A percentile compares a stretch with the other conserved stretches of the same genome.
Evolutionary conservation across 1,139 yeast species (phyloP).

Genomic region (Debaryomyces psychrophilus): DNA sequence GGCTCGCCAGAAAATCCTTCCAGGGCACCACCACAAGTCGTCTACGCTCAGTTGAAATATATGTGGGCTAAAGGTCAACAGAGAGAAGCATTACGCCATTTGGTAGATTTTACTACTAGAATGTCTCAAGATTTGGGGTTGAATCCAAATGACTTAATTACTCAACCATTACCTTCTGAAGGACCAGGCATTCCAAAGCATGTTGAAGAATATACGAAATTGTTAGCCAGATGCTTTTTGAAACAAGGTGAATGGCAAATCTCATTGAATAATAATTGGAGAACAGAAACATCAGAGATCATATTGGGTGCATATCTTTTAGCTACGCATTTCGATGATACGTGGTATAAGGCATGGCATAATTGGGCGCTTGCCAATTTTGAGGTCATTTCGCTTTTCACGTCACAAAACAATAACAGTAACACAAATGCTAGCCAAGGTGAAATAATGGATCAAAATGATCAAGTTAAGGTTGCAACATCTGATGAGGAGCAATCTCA

Average conservation of each 20-base stretch:
- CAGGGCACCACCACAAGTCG: constrained; percentile 92
- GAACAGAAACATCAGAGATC: constrained; percentile 74
- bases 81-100: constrained; percentile 80
- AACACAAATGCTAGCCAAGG: constrained; percentile 24
- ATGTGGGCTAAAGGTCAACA: constrained; percentile 97
- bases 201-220: constrained; percentile 80
- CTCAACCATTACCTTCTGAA: constrained; percentile 82
- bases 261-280: constrained; percentile 76
- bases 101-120: constrained; percentile 87
- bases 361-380: constrained; percentile 98
- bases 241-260: constrained; percentile 99
- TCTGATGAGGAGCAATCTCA: constrained; percentile 12
- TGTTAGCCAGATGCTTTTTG: constrained; percentile 90
- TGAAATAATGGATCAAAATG: constrained; percentile 31
- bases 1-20: constrained; percentile 65
- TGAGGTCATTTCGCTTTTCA: constrained; percentile 79
- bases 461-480: constrained; percentile 21
- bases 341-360: constrained; percentile 99
- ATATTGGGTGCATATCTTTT: constrained; percentile 88
- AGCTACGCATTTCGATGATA: constrained; percentile 91
- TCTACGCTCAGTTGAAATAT: constrained; percentile 92
- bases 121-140: constrained; percentile 87
- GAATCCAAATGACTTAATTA: constrained; percentile 77
- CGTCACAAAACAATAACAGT: constrained; percentile 39
- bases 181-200: constrained; percentile 76